phyloP scores from a whole-genome alignment of 208 protist species.

The Acanthamoeba sp. region DNA sequence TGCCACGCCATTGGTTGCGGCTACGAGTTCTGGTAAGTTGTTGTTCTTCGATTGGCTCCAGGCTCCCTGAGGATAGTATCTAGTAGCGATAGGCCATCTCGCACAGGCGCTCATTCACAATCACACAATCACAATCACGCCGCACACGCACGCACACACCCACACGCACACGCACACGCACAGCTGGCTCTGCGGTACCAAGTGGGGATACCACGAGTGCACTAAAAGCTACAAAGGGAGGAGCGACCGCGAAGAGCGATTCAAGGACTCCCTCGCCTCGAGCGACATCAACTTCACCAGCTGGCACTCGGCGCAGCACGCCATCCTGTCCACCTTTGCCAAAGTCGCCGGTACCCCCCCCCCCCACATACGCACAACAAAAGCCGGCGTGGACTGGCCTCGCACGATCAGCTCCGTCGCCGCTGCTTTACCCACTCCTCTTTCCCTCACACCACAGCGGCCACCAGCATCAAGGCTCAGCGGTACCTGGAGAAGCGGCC shows the following conservation, averaged over 20 bases:
- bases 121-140: no score
- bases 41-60: no score
- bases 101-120: no score
- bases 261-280: neutral
- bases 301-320: neutral
- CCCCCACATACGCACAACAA: no score
- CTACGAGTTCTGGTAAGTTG: conserved; percentile 10
- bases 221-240: no score
- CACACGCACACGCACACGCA: no score
- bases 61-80: no score
- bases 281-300: neutral
- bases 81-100: no score
- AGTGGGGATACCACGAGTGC: neutral
- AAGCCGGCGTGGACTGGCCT: no score
- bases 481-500: neutral
- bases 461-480: neutral
- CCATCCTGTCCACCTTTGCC: neutral
- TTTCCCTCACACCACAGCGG: neutral
- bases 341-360: neutral
- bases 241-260: neutral
- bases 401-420: no score
- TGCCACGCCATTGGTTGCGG: neutral
- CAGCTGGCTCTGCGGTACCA: neutral
- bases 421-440: neutral
- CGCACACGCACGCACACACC: no score